phyloP scores from a whole-genome alignment of 1,284 basidiomycete species.

The Somion occarium region DNA sequence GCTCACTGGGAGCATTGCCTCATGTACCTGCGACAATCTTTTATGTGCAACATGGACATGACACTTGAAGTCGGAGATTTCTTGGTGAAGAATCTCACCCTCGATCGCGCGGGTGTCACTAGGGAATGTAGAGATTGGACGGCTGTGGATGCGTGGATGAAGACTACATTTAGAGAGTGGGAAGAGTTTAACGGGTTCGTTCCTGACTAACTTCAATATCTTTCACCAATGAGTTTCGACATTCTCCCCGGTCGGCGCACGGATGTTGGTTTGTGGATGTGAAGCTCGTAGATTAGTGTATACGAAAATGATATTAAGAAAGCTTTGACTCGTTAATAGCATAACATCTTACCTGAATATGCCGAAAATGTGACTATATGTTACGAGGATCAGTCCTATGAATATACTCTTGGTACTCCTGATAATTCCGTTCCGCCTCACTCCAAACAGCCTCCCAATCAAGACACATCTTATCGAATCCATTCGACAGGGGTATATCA shows the following conservation, averaged over 20 bases:
- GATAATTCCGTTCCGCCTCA: conserved; percentile 10
- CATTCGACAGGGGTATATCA: conserved; percentile 1
- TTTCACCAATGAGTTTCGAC: no score
- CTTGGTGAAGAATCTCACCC: conserved; percentile 2
- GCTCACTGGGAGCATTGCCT: conserved; percentile 27
- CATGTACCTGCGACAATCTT: conserved; percentile 27
- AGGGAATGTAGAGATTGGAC: conserved; percentile 10
- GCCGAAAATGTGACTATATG: background rate
- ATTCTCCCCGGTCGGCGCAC: no score
- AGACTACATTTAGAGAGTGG: conserved; percentile 5
- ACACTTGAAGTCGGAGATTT: conserved; percentile 22
- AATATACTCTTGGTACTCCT: background rate
- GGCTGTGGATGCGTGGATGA: conserved; percentile 1
- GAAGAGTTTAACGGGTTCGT: conserved; percentile 4
- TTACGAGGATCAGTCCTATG: background rate
- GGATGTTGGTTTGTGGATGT: no score
- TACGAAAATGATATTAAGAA: no score
- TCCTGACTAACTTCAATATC: background rate
- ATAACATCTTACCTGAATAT: no score
- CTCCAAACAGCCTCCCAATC: conserved; percentile 8
- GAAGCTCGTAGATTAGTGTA: no score
- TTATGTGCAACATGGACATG: conserved; percentile 25
- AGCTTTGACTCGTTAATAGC: no score
- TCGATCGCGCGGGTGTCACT: conserved; percentile 7
- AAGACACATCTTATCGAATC: conserved; percentile 7